These are phyloP conservation scores for Nemania sp. DNA, from an alignment of 2,329 filamentous ascomycete genomes.

Conservation along the genomic window DNA sequence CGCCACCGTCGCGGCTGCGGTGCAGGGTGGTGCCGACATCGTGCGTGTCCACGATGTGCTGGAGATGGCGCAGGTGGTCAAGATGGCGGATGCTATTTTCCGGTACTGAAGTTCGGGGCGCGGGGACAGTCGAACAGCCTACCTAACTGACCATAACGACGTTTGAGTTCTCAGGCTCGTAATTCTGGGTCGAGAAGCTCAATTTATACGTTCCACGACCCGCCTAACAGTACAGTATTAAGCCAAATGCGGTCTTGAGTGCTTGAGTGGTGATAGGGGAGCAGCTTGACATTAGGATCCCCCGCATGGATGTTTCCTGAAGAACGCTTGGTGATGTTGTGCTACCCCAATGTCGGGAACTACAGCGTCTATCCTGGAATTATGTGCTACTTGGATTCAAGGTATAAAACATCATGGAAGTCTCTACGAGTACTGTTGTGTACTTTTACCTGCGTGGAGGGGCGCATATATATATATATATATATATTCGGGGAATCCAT, in stretches of 20 bases:
- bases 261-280: too few species aligned
- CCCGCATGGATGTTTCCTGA: too few species aligned
- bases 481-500: too few species aligned
- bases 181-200: too few species aligned
- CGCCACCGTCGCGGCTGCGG: conserved; percentile 84
- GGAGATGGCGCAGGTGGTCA: conserved; percentile 86
- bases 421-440: not conserved
- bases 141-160: not conserved
- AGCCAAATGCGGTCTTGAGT: too few species aligned
- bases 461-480: not conserved
- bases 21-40: conserved; percentile 90
- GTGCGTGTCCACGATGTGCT: conserved; percentile 90
- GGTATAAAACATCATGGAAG: too few species aligned
- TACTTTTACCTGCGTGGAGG: conserved; percentile 20
- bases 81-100: conserved; percentile 95
- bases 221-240: too few species aligned
- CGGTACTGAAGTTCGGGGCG: conserved; percentile 64
- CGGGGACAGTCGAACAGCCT: too few species aligned
- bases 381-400: not conserved
- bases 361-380: not conserved
- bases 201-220: too few species aligned
- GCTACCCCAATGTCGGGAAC: too few species aligned
- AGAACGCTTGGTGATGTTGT: too few species aligned
- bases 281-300: too few species aligned
- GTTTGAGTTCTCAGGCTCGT: not conserved